A percentile compares a stretch with the other conserved stretches of the same genome.
Conservation (phyloP, 306 rosid species). For the Cucumis cinereus region DNA sequence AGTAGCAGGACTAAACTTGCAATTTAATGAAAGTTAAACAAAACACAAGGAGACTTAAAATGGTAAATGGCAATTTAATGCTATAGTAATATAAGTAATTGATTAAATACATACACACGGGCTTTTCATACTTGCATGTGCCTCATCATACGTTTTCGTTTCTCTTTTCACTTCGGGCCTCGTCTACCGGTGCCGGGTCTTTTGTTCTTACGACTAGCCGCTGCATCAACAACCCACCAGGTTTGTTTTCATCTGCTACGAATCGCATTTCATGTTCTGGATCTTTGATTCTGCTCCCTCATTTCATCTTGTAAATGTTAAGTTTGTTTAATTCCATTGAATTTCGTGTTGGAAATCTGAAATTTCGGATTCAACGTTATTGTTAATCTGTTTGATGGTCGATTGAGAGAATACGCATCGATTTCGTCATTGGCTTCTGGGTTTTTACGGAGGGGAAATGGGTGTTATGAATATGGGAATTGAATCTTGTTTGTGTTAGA, state of each 20-base stretch:
- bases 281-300: neutral
- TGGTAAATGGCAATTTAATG: neutral
- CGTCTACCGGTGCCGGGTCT: neutral
- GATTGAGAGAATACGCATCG: neutral
- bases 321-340: neutral
- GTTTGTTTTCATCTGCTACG: neutral
- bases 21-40: no score
- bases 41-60: neutral
- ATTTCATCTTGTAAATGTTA: neutral
- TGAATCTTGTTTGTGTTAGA: neutral
- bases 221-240: constrained; percentile 10
- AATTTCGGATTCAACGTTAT: neutral
- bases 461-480: neutral
- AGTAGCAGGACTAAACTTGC: no score
- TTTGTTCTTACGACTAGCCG: neutral
- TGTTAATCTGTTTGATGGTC: neutral
- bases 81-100: neutral
- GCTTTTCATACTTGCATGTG: constrained; percentile 3
- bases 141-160: neutral
- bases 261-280: neutral
- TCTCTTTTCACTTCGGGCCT: neutral
- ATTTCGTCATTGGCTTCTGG: neutral
- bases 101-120: neutral
- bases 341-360: neutral
- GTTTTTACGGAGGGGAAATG: neutral